phyloP scores from a whole-genome alignment of 2,329 filamentous ascomycete species.

The Colletotrichum australisinense region DNA sequence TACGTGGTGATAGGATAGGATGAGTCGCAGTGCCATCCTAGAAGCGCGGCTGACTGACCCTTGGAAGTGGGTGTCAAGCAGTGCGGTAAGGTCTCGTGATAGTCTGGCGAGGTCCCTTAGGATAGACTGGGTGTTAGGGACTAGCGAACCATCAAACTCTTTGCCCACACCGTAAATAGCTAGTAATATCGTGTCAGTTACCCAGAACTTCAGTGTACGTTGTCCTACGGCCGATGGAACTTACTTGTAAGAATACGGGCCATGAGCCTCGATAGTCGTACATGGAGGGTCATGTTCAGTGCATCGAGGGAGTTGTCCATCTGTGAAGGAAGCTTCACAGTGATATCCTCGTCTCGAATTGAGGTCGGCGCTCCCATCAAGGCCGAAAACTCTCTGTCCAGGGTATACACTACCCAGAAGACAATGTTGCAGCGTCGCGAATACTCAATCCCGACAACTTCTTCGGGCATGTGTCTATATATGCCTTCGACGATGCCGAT shows the following conservation, averaged over 20 bases:
- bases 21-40: constrained; percentile 34
- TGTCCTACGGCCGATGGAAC: neutral
- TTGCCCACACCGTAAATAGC: constrained; percentile 36
- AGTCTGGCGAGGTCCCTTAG: constrained; percentile 31
- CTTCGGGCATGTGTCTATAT: constrained; percentile 35
- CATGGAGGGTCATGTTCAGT: constrained; percentile 36
- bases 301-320: constrained; percentile 30
- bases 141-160: constrained; percentile 34
- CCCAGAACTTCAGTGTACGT: fast-evolving
- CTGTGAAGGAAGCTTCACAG: constrained; percentile 32
- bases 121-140: constrained; percentile 33
- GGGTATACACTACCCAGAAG: constrained; percentile 36
- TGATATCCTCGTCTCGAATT: constrained; percentile 36
- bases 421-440: constrained; percentile 36
- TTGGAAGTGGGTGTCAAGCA: constrained; percentile 34
- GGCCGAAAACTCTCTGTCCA: constrained; percentile 32
- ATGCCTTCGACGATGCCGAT: constrained; percentile 46
- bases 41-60: constrained; percentile 35
- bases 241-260: constrained; percentile 34
- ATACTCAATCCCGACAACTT: constrained; percentile 31
- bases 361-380: constrained; percentile 36
- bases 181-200: neutral
- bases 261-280: constrained; percentile 33
- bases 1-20: constrained; percentile 41
- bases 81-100: constrained; percentile 29